Evolutionary conservation across 2,329 filamentous ascomycete genomes (phyloP).

Genomic region (Fusarium proliferatum): DNA sequence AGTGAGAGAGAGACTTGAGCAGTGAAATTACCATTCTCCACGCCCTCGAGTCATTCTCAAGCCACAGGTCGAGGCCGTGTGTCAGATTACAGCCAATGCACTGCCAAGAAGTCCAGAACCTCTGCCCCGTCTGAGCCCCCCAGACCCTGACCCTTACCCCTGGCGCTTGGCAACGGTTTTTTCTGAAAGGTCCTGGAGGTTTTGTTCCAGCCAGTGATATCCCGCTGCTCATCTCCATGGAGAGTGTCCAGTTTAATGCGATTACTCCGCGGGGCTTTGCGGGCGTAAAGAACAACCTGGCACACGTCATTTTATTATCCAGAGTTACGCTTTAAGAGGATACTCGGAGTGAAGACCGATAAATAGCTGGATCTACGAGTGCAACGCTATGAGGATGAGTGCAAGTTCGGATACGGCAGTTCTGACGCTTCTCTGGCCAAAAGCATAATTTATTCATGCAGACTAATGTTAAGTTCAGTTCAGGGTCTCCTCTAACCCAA

Average conservation of each 20-base stretch:
- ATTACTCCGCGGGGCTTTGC: neutral
- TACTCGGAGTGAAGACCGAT: neutral
- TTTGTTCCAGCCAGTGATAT: constrained; percentile 3
- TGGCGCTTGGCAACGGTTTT: constrained; percentile 21
- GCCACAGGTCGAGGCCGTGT: neutral
- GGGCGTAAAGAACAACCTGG: neutral
- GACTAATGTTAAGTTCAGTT: neutral
- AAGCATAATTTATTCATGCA: neutral
- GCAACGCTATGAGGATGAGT: neutral
- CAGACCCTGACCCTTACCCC: neutral
- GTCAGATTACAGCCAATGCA: constrained; percentile 7
- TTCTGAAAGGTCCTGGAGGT: neutral
- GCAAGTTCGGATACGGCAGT: no score
- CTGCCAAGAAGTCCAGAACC: constrained; percentile 22
- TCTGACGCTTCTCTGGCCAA: neutral
- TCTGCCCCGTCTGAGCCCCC: constrained; percentile 8
- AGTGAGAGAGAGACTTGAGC: neutral
- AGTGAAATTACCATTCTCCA: neutral
- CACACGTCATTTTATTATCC: neutral
- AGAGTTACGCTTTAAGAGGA: neutral
- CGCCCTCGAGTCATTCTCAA: neutral
- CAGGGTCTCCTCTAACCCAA: neutral
- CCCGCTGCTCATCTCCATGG: neutral
- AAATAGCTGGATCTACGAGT: neutral
- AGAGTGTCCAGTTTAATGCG: neutral